Base-by-base conservation (phyloP, 495 filamentous ascomycete genomes). In the Hypoxylon intermedium region DNA sequence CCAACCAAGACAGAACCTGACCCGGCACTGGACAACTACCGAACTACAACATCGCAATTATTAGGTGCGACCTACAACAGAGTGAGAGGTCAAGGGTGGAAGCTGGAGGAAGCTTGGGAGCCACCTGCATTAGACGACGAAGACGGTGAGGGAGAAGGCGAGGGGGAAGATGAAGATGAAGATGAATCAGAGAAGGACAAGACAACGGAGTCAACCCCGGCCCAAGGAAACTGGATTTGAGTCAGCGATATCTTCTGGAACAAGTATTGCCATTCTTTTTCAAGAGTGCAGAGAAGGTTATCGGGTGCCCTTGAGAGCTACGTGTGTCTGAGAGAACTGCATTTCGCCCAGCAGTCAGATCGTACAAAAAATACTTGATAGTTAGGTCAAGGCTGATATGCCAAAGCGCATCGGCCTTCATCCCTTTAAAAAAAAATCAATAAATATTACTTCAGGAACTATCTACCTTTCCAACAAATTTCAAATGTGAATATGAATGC, bases 81-180 rank as follows among this genome's bases (percentile, higher is more conserved):
- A 42, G 54, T 72, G 3, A 74, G 77, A 9, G 89, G 89, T 36
- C 89, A 89, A 67, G 90, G 89, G 0, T 72, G 93, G 64, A 95
- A 93, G 67, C 76, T 95, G 11, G 90, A 93, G 75, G 90, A 93
- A 58, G 87, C 87, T 4, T 95, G 90, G 81, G 85, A 85, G 26
- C 90, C 91, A 9, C 88, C 89, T 5, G 77, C 74, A 12, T 71
- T 74, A 5, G 81, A 85, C 23, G 84, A 88, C 5, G 83, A 85
- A 23, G 81, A 85, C 1, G 80, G 83, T 5, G 79, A 83, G 0
- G 83, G 77, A 11, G 78, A 78, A 15, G 77, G 75, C 6, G 76
- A 80, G 11, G 75, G 68, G 2, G 74, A 77, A 5, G 73, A 67
- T 3, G 66, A 72, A 0, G 73, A 61, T 5, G 67, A 72, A 11